phyloP scores from a whole-genome alignment of 129 eudicot genomes.

The Artemisia annua region DNA sequence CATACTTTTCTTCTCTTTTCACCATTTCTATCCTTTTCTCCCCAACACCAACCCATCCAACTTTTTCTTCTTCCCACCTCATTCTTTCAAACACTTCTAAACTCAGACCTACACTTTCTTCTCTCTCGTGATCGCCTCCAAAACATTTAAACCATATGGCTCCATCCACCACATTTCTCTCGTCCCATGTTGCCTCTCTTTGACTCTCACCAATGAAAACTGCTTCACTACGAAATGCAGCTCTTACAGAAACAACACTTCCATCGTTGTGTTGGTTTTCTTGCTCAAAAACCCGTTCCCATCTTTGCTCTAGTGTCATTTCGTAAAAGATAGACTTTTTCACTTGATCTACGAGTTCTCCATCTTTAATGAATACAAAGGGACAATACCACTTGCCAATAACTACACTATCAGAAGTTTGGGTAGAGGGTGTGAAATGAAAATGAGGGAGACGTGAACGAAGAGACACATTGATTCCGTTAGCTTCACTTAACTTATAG shows the following conservation, averaged over 20 bases:
- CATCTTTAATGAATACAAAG: slow-evolving; percentile 69
- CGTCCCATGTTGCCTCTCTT: slow-evolving; percentile 44
- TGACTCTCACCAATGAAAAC: slow-evolving; percentile 43
- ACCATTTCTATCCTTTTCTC: slow-evolving; percentile 39
- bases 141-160: slow-evolving; percentile 31
- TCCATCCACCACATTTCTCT: slow-evolving; percentile 29
- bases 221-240: slow-evolving; percentile 33
- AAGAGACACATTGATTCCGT: slow-evolving; percentile 45
- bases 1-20: slow-evolving; percentile 36
- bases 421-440: slow-evolving; percentile 20
- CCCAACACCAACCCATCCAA: slow-evolving; percentile 61
- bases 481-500: slow-evolving; percentile 45
- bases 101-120: slow-evolving; percentile 50
- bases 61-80: slow-evolving; percentile 62
- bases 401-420: slow-evolving; percentile 33
- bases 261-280: slow-evolving; percentile 28
- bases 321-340: slow-evolving; percentile 54
- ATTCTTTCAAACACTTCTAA: slow-evolving; percentile 43
- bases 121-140: slow-evolving; percentile 15
- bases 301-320: slow-evolving; percentile 46
- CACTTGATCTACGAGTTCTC: slow-evolving; percentile 39
- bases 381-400: slow-evolving; percentile 89
- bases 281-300: slow-evolving; percentile 51
- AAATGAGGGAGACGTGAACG: slow-evolving; percentile 55
- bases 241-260: slow-evolving; percentile 28